A percentile compares a stretch with the other conserved stretches of the same genome.
Evolutionary conservation across 176 grass and related monocot species (phyloP).

Genomic region (Olyra latifolia): DNA sequence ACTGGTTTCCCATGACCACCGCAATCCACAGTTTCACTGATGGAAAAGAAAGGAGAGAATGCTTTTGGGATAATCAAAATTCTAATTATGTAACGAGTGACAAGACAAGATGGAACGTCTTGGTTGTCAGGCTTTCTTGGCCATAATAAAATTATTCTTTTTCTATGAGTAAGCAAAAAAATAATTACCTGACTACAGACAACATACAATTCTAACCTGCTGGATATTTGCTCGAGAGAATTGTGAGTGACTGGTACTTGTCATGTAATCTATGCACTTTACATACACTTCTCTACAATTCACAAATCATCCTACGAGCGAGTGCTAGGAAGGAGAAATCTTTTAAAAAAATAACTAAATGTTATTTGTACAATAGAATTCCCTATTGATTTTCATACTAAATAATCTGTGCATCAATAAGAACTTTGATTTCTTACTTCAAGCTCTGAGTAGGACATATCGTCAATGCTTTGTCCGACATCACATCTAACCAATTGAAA

Average conservation of each 20-base stretch:
- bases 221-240: no score
- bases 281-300: background rate
- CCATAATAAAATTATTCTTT: background rate
- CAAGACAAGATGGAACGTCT: background rate
- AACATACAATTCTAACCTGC: background rate
- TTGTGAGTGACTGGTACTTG: no score
- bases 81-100: slow-evolving; percentile 12
- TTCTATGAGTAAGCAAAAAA: background rate
- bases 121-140: background rate
- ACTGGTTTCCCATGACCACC: background rate
- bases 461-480: slow-evolving; percentile 81
- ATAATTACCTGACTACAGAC: background rate
- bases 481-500: slow-evolving; percentile 78
- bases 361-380: background rate
- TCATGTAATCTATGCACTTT: background rate
- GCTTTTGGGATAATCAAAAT: background rate
- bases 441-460: slow-evolving; percentile 92
- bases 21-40: background rate
- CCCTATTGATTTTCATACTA: background rate
- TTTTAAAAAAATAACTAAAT: background rate
- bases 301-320: background rate
- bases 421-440: slow-evolving; percentile 60
- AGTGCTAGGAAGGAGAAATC: background rate
- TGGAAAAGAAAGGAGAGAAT: background rate
- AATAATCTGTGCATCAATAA: background rate